Base-by-base conservation (phyloP, 1,284 basidiomycete species). In the Volvariella surrecta region DNA sequence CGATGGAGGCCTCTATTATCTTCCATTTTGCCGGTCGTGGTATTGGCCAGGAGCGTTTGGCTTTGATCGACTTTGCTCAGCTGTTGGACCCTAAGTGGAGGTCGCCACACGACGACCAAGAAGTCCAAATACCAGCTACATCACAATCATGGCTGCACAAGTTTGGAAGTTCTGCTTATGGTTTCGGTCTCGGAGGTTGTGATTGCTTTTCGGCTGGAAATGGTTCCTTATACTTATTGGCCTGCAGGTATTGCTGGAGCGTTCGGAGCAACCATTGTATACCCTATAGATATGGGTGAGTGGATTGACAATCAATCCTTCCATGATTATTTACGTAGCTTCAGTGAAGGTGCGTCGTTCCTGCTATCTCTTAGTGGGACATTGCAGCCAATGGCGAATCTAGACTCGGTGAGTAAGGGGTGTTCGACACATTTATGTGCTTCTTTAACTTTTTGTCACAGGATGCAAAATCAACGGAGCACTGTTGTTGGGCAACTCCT, bases 391-490 rank as follows among this genome's bases (percentile, higher is more conserved):
- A 47, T 52, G 52, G 52, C 11, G 11, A 28, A 28, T 40, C 7
- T 59, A 90, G 78, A 91, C 89, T 24, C 74, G 82, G 80, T 82
- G 59, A 40, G 56, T 40, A 59, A 45, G 2, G 21, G 42, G 21
- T 31, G n/a, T 16, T 24, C 21, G 38, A 6, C n/a, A 39, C 34
- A 32, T 37, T 31, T 18, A 28, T 38, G n/a, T 19, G 39, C 37
- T 17, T 32, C 34, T 52, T n/a, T n/a, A n/a, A n/a, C 15, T 49
- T 32, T 19, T 13, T 40, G 39, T 44, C 45, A 2, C 47, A 89
- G 92, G 44, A 94, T 99, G 78, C 95, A 99, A 73, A 99, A 99
- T 63, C 95, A 99, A 63, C 81, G 93, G 16, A 90, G 84, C 50
- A 92, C 86, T 17, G 89, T 97, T 32, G 93, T 96, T 38, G 93